Conservation (phyloP, 768 basidiomycete genomes). For the Serendipita indica region DNA sequence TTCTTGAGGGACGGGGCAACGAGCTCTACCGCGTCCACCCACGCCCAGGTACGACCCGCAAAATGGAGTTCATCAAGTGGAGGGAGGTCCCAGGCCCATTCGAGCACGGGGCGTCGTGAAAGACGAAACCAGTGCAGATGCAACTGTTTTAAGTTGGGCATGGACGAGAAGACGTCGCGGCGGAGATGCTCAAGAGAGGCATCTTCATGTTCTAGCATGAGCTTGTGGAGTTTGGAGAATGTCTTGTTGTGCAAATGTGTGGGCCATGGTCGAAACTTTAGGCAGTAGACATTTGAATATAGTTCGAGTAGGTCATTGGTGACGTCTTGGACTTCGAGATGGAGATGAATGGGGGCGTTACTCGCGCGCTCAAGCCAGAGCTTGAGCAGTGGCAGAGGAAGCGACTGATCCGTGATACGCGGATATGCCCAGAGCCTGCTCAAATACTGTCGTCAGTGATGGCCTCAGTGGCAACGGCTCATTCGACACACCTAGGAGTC, state of each 20-base stretch:
- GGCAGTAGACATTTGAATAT: neutral
- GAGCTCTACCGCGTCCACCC: constrained; percentile 3
- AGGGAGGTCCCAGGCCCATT: constrained; percentile 6
- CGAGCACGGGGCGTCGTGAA: neutral
- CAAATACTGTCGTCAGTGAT: too few species aligned
- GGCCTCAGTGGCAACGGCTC: too few species aligned
- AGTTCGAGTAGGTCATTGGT: neutral
- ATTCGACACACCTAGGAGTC: too few species aligned
- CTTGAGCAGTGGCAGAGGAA: neutral
- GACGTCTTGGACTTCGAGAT: neutral
- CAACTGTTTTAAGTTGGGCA: neutral
- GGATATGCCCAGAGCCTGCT: neutral
- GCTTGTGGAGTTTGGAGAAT: neutral
- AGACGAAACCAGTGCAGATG: constrained; percentile 3
- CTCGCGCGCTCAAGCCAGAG: constrained; percentile 4
- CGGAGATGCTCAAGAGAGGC: neutral
- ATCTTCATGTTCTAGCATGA: constrained; percentile 5
- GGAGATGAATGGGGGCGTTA: neutral
- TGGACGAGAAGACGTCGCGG: neutral
- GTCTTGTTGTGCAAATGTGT: neutral
- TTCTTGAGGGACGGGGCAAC: neutral
- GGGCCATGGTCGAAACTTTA: constrained; percentile 7
- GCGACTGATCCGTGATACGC: neutral
- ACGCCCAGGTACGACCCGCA: neutral
- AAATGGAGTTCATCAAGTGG: constrained; percentile 1